Base-by-base conservation (phyloP, 768 basidiomycete genomes). In the Podaxis rugospora region DNA sequence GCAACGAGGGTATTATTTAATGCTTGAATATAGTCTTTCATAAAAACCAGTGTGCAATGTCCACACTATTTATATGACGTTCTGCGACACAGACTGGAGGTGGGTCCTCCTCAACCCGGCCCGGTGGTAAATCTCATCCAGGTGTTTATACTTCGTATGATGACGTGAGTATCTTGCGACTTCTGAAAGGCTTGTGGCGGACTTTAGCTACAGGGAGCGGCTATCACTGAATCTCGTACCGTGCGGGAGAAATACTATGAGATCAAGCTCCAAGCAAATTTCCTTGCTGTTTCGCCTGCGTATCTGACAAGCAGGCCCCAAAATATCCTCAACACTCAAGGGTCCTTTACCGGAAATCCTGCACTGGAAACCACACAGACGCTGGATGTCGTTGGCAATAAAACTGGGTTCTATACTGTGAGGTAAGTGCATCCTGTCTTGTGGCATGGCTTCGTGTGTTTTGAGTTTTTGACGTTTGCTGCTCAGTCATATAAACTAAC, bases 241-340 rank as follows among this genome's bases (percentile, higher is more conserved):
- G 72, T 83, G 23, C 76, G 81, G 25, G 81, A 83, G 63, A 83
- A 83, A 64, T 81, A 77, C 66, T 82, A 82, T 55, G 81, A 83
- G 61, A 68, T 82, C 53, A 83, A 83, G 65, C 66, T 82, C 16
- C 79, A 82, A 66, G 78, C 80, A 37, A 77, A 78, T 66, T 82
- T 83, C 71, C 69, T 82, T 50, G 75, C 76, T 1, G 81, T 79
- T 35, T 80, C 79, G 46, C 80, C 80, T 4, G 79, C 81, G 4
- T 83, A 77, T 66, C 71, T 81, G 23, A 83, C 81, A 5, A 77
- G 74, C 4, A 72, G 75, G 25, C 80, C 80, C 1, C 73, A 72
- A 63, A 82, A 82, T 58, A 71, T 78, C 37, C 59, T 66, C 59
- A 70, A 66, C 18, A 74, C 75, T 9, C 76, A 74, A 65, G 78